Conservation (phyloP, 2,329 filamentous ascomycete species). For the Venturia nashicola region DNA sequence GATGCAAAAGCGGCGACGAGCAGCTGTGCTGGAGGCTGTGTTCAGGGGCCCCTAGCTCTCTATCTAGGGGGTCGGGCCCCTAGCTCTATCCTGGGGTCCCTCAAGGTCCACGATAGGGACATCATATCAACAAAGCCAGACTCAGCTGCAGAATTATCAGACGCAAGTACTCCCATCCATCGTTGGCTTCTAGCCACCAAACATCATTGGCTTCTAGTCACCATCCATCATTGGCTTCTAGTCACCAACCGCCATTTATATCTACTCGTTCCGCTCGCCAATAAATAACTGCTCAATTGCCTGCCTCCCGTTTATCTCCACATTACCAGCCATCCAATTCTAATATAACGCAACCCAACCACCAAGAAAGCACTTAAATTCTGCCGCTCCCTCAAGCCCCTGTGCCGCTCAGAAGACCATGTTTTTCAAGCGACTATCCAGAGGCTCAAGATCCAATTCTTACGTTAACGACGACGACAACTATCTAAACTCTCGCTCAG, state of each 20-base stretch:
- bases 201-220: no score
- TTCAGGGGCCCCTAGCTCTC: no score
- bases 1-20: not conserved
- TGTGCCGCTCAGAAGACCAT: not conserved
- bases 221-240: no score
- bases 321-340: conserved; percentile 2
- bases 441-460: conserved; percentile 11
- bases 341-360: not conserved
- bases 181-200: no score
- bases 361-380: not conserved
- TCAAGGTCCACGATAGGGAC: no score
- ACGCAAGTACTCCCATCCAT: not conserved
- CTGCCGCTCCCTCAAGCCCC: not conserved
- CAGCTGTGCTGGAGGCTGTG: not conserved
- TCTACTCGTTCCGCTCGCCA: not conserved
- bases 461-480: conserved; percentile 12
- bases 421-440: conserved; percentile 13
- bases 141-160: not conserved
- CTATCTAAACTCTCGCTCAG: conserved; percentile 6
- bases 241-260: not conserved
- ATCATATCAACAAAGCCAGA: not conserved
- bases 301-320: conserved; percentile 1
- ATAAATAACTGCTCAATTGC: not conserved
- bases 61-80: no score
- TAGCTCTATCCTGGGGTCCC: no score